Base-by-base conservation (phyloP, 805 yeast species). In the Wickerhamiella sergipiensis region DNA sequence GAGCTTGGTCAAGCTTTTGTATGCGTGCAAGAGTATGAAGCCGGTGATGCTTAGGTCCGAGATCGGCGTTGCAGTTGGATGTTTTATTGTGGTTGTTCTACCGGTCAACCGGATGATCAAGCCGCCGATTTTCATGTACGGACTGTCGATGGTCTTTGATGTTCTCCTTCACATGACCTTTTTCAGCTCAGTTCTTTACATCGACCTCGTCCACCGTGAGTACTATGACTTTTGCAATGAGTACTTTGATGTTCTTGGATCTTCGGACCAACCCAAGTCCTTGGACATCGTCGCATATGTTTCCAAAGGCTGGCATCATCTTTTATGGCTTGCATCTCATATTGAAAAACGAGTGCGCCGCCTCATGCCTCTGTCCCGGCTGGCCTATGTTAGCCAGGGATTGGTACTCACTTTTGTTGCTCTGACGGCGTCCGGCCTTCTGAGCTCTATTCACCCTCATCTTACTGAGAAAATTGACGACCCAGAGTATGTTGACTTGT, bases 401-500 rank as follows among this genome's bases (percentile, higher is more conserved):
- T 19, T 9, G 3, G n/a, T 21, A n/a, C 4, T n/a, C 31, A 3
- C 31, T 21, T 19, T 23, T 42, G 10, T 26, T 13, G 33, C 15
- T 40, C 38, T 39, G 44, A 3, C 17, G 22, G 52, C 50, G 12
- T 31, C 46, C 29, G 15, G 31, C n/a, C 21, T 40, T 19, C 43
- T 51, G 21, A 51, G 47, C 19, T 18, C 40, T 8, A 38, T 51
- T 19, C 53, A 51, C 36, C 53, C 53, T 7, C 46, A 39, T 31
- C 39, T 51, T 17, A 15, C 26, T 18, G 36, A 44, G 19, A n/a
- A 47, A 3, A 36, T 45, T 21, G 44, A 18, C 12, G 24, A 44
- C 33, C 53, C 53, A 4, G 26, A 38, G 36, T 51, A 51, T n/a
- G 42, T 51, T 15, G 50, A 51, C 21, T n/a, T 48, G 26, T 51